phyloP scores from a whole-genome alignment of 148 eudicot species.

The Nepenthes mirabilis region DNA sequence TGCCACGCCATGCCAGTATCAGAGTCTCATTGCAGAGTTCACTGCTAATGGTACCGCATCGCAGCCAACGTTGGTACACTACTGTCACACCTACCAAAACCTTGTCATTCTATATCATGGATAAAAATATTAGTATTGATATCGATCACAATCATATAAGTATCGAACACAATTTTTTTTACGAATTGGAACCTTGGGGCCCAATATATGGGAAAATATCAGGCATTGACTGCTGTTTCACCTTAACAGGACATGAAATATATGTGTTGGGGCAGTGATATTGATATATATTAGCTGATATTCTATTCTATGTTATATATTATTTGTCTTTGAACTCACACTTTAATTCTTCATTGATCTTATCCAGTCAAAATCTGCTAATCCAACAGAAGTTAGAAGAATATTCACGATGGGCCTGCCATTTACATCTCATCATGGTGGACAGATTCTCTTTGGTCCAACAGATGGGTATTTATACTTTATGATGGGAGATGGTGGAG shows the following conservation, averaged over 20 bases:
- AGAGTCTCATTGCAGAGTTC: slow-evolving; percentile 61
- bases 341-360: background rate
- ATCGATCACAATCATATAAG: too few species aligned
- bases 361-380: slow-evolving; percentile 46
- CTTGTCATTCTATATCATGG: background rate
- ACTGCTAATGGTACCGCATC: slow-evolving; percentile 45
- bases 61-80: slow-evolving; percentile 38
- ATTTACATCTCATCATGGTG: slow-evolving; percentile 69
- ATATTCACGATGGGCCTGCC: slow-evolving; percentile 89
- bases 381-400: slow-evolving; percentile 66
- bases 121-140: too few species aligned
- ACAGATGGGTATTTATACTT: slow-evolving; percentile 69
- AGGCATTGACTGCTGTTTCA: too few species aligned
- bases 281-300: background rate
- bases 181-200: too few species aligned
- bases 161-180: too few species aligned
- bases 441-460: slow-evolving; percentile 87
- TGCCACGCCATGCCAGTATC: slow-evolving; percentile 68
- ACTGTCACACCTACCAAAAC: background rate
- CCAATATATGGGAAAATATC: too few species aligned
- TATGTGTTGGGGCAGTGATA: too few species aligned
- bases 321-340: background rate
- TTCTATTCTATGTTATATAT: background rate
- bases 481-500: slow-evolving; percentile 95
- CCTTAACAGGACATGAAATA: too few species aligned